Evolutionary conservation across 2,329 filamentous ascomycete species (phyloP).

Genomic region (Fusarium brachygibbosum): DNA sequence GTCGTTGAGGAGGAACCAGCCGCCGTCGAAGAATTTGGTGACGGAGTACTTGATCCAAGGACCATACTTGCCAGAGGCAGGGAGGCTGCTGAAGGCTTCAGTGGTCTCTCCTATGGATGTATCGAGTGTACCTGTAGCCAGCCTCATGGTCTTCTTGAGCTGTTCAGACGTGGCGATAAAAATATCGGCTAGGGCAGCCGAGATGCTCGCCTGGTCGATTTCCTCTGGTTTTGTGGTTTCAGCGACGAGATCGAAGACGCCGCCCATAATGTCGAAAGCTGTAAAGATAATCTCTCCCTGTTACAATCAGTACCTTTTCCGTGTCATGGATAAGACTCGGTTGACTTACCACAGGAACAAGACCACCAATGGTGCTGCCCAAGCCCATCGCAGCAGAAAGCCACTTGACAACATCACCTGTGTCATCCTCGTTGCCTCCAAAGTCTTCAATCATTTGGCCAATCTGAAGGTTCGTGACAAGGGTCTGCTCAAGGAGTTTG

Average conservation of each 20-base stretch:
- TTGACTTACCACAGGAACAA: slow-evolving; percentile 3
- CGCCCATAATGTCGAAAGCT: background rate
- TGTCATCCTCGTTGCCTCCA: background rate
- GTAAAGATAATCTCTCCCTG: slow-evolving; percentile 7
- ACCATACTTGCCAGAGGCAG: slow-evolving; percentile 6
- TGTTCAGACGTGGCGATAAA: background rate
- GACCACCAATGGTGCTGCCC: slow-evolving; percentile 5
- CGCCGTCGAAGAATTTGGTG: slow-evolving; percentile 32
- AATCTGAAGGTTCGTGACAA: slow-evolving; percentile 1
- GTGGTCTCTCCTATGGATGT: background rate
- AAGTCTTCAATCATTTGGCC: slow-evolving; percentile 19
- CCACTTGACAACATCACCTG: slow-evolving; percentile 16
- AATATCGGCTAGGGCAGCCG: background rate
- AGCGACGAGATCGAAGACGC: background rate
- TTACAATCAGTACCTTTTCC: background rate
- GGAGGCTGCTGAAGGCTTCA: slow-evolving; percentile 12
- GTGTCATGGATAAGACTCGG: fast-evolving
- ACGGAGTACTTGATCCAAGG: slow-evolving; percentile 19
- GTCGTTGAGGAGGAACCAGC: slow-evolving; percentile 31
- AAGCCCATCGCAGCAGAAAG: slow-evolving; percentile 7
- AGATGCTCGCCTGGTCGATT: slow-evolving; percentile 15
- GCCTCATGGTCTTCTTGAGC: background rate
- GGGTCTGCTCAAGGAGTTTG: background rate
- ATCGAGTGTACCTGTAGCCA: background rate
- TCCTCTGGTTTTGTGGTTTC: slow-evolving; percentile 9